Percentiles rank a stretch among this genome's conserved stretches.
Evolutionary conservation across 1,284 basidiomycete genomes (phyloP).

Genomic region (Boletus semigastroideus): DNA sequence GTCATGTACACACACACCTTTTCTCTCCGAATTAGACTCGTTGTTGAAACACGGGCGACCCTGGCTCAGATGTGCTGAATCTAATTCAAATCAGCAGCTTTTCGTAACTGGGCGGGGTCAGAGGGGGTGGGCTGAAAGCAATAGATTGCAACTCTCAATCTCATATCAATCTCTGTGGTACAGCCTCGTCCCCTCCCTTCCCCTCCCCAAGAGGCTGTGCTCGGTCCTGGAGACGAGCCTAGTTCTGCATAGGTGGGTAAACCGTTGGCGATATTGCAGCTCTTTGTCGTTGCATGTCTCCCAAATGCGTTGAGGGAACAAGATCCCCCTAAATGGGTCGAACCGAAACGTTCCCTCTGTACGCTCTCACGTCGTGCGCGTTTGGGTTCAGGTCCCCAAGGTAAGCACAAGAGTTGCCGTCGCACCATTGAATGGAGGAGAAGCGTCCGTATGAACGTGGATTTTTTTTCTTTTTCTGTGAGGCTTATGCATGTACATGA

Average conservation of each 20-base stretch:
- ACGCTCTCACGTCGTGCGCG: slow-evolving; percentile 6
- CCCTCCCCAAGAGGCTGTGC: slow-evolving; percentile 14
- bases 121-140: slow-evolving; percentile 10
- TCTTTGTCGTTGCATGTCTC: slow-evolving; percentile 4
- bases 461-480: background rate
- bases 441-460: background rate
- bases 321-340: slow-evolving; percentile 1
- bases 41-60: slow-evolving; percentile 13
- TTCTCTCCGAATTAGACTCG: slow-evolving; percentile 1
- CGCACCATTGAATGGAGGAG: background rate
- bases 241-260: slow-evolving; percentile 1
- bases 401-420: background rate
- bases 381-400: background rate
- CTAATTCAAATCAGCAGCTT: slow-evolving; percentile 18
- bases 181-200: background rate
- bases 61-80: slow-evolving; percentile 8
- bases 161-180: slow-evolving; percentile 16
- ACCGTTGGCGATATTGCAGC: background rate
- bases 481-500: background rate
- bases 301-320: background rate
- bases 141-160: slow-evolving; percentile 18
- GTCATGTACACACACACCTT: slow-evolving; percentile 1
- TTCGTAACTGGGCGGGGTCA: slow-evolving; percentile 15
- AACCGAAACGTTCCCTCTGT: slow-evolving; percentile 9
- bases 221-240: slow-evolving; percentile 13